phyloP scores from a whole-genome alignment of 2,329 filamentous ascomycete genomes.

The Neonectria sp. region DNA sequence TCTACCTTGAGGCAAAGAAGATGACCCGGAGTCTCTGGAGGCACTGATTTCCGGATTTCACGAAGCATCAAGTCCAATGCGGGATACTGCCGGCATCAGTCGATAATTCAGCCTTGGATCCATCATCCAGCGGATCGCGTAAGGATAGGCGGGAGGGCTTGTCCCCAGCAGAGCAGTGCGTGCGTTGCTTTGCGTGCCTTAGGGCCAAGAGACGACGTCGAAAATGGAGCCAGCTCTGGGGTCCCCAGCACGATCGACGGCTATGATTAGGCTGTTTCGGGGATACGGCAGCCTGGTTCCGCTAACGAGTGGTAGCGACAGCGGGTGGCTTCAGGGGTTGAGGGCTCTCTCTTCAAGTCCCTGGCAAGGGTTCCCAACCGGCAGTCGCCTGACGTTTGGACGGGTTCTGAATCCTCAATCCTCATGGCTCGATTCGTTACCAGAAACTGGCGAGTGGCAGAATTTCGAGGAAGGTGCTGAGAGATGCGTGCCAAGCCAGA shows the following conservation, averaged over 20 bases:
- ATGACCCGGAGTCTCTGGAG: too few relatives aligned
- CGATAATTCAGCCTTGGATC: not conserved
- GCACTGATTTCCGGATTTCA: not conserved
- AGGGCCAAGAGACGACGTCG: slow-evolving; percentile 34
- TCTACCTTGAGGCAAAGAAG: not conserved
- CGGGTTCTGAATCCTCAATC: not conserved
- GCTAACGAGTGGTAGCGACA: slow-evolving; percentile 13
- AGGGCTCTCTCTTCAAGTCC: not conserved
- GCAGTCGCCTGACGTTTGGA: slow-evolving; percentile 5
- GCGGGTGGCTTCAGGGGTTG: slow-evolving; percentile 17
- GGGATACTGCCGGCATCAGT: not conserved
- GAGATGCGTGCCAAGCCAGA: not conserved
- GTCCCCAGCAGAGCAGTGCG: not conserved
- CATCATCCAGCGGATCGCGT: slow-evolving; percentile 2
- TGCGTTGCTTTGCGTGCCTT: not conserved
- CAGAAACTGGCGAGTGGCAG: too few relatives aligned
- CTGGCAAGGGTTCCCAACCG: not conserved
- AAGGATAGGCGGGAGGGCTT: not conserved
- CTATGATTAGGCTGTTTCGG: slow-evolving; percentile 3
- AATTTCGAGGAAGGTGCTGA: not conserved
- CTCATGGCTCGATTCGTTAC: not conserved
- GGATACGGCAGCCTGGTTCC: slow-evolving; percentile 13
- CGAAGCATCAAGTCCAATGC: slow-evolving; percentile 1
- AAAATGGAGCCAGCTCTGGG: slow-evolving; percentile 35
- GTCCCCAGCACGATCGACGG: slow-evolving; percentile 29